Evolutionary conservation across 2,329 filamentous ascomycete genomes (phyloP), one percentile per base, ranked within the genome.

Genomic region (Fusarium pseudonygamai): DNA sequence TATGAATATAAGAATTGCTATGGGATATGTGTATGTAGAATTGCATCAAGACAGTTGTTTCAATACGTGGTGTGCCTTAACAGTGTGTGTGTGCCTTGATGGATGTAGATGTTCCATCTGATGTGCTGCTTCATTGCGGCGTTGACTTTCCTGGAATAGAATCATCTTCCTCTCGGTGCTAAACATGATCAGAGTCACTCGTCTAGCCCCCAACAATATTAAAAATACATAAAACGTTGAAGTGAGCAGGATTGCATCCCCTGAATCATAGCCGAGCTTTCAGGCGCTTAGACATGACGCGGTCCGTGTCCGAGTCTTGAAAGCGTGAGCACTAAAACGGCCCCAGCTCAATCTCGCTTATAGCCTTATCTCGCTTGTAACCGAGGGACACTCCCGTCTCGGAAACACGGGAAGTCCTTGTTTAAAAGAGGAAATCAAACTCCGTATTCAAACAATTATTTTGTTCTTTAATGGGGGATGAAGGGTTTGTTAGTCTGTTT

Each of bases 281-380:
- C 20, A 46, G 37, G 56, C 37, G 56, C 20, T 40, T 37, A n/a
- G 49, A 57, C 24, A 36, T 24, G 49, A 57, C 49, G 5, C 16
- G 47, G 45, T 26, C 49, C 30, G n/a, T 24, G 49, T 34, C 49
- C n/a, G n/a, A 24, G 49, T 26, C 18, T 34, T 20, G 43, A 50
- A 49, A 53, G 34, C 30, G 34, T 56, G 65, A 69, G 65, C n/a
- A 63, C 65, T 64, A 69, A 34, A 26, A 18, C 45, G 34, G n/a
- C 40, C 64, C 43, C 28, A 69, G 45, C 16, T 45, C 42, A 68
- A 68, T 68, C 49, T 68, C 66, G 66, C 55, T 43, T 56, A 30
- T 52, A 72, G 68, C 64, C 69, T 69, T 68, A 69, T 72, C 57
- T 72, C 69, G 69, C 69, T 71, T 72, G 53, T 57, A 59, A 34